A percentile compares a stretch with the other conserved stretches of the same genome.
phyloP scores from a whole-genome alignment of 1,284 basidiomycete genomes.

The Apiotrichum siamense region DNA sequence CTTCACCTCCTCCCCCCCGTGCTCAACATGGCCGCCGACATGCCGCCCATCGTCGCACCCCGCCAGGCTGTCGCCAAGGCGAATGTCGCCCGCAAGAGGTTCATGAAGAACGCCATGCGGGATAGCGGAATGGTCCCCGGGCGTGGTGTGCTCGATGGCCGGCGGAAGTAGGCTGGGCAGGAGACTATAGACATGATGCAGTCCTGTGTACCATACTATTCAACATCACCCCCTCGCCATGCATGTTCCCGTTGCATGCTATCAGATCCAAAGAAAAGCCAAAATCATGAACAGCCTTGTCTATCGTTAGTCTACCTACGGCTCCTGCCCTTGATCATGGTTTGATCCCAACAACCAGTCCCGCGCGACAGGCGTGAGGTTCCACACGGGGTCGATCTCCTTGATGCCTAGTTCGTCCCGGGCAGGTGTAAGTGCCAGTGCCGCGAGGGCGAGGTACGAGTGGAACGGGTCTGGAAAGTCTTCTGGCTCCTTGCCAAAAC shows the following conservation, averaged over 20 bases:
- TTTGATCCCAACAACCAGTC: slow-evolving; percentile 62
- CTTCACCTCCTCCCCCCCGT: slow-evolving; percentile 23
- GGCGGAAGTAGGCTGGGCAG: slow-evolving; percentile 11
- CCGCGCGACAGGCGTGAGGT: slow-evolving; percentile 60
- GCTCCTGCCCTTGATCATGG: too few relatives aligned
- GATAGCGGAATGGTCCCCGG: slow-evolving; percentile 28
- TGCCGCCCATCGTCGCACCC: slow-evolving; percentile 27
- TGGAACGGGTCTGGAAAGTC: slow-evolving; percentile 85
- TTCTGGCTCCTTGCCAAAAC: slow-evolving; percentile 71
- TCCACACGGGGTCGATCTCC: slow-evolving; percentile 61
- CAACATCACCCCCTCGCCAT: too few relatives aligned
- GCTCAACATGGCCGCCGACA: slow-evolving; percentile 3
- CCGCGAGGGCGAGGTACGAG: slow-evolving; percentile 79
- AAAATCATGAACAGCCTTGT: too few relatives aligned
- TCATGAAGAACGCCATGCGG: slow-evolving; percentile 34
- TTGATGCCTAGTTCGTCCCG: slow-evolving; percentile 55
- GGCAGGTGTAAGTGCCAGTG: slow-evolving; percentile 60
- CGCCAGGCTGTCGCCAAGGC: slow-evolving; percentile 2
- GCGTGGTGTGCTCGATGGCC: slow-evolving; percentile 25
- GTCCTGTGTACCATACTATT: too few relatives aligned
- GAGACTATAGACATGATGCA: not conserved
- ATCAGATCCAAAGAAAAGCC: too few relatives aligned
- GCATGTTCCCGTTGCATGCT: too few relatives aligned
- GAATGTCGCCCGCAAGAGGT: slow-evolving; percentile 16
- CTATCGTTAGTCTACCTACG: too few relatives aligned